Evolutionary conservation across 768 basidiomycete species (phyloP).

Genomic region (Lentinula sp.): DNA sequence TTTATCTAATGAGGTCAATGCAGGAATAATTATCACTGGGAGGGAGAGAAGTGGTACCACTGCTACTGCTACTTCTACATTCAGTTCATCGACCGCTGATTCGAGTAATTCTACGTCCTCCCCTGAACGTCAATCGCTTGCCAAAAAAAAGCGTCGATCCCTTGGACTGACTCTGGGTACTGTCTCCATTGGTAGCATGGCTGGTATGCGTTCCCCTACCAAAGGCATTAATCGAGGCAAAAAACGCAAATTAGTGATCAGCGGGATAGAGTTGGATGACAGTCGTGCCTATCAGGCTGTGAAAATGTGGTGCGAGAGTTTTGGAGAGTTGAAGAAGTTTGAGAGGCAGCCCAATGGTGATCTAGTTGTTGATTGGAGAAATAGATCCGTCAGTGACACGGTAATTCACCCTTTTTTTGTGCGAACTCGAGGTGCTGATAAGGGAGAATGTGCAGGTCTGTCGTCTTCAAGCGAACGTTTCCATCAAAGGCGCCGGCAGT

Average conservation of each 20-base stretch:
- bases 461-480: conserved; percentile 29
- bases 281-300: conserved; percentile 22
- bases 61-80: neutral
- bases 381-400: conserved; percentile 30
- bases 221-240: neutral
- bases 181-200: neutral
- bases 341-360: conserved; percentile 19
- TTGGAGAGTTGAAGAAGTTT: conserved; percentile 28
- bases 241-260: conserved; percentile 27
- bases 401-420: conserved; percentile 17
- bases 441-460: conserved; percentile 22
- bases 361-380: conserved; percentile 29
- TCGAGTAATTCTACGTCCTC: neutral
- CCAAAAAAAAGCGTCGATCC: neutral
- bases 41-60: conserved; percentile 2
- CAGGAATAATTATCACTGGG: neutral
- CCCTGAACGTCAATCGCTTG: neutral
- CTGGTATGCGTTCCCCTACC: neutral
- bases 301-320: conserved; percentile 28
- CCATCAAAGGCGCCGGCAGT: conserved; percentile 33
- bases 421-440: neutral
- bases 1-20: neutral
- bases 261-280: conserved; percentile 22
- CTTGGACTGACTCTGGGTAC: neutral
- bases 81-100: neutral